Evolutionary conservation across 2,329 filamentous ascomycete species (phyloP).

Genomic region (Aurifilum marmelostoma): DNA sequence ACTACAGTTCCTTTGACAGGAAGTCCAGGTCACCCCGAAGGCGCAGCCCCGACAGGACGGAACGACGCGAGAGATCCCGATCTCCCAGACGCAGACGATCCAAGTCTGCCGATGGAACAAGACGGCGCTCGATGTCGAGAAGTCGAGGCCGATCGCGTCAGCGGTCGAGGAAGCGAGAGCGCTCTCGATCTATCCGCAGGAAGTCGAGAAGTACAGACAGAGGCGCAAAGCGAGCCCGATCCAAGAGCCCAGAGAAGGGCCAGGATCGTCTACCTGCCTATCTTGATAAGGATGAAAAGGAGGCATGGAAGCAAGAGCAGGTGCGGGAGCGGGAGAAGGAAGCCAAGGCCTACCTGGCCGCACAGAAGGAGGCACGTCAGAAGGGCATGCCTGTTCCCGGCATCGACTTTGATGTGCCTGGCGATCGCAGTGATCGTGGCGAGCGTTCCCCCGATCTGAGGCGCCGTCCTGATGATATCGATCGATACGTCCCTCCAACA

Average conservation of each 20-base stretch:
- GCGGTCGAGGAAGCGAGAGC: constrained; percentile 26
- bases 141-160: constrained; percentile 21
- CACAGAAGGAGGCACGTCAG: constrained; percentile 61
- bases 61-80: constrained; percentile 24
- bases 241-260: constrained; percentile 40
- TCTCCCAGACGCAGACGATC: constrained; percentile 25
- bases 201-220: constrained; percentile 38
- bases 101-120: constrained; percentile 16
- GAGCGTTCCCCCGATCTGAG: constrained; percentile 46
- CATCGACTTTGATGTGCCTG: constrained; percentile 55
- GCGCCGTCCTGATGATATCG: constrained; percentile 47
- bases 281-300: constrained; percentile 52
- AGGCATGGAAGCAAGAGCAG: constrained; percentile 64
- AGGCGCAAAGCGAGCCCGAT: constrained; percentile 49
- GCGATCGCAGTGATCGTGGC: constrained; percentile 39
- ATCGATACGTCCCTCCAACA: constrained; percentile 52
- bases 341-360: constrained; percentile 66
- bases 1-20: constrained; percentile 33
- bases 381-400: constrained; percentile 62
- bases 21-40: constrained; percentile 25
- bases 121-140: constrained; percentile 24
- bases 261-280: constrained; percentile 37
- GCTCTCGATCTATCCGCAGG: constrained; percentile 23
- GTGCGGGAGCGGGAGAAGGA: constrained; percentile 65
- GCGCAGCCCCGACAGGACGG: constrained; percentile 24